phyloP scores from a whole-genome alignment of 352 stramenopile species.

The Lagenidium giganteum region DNA sequence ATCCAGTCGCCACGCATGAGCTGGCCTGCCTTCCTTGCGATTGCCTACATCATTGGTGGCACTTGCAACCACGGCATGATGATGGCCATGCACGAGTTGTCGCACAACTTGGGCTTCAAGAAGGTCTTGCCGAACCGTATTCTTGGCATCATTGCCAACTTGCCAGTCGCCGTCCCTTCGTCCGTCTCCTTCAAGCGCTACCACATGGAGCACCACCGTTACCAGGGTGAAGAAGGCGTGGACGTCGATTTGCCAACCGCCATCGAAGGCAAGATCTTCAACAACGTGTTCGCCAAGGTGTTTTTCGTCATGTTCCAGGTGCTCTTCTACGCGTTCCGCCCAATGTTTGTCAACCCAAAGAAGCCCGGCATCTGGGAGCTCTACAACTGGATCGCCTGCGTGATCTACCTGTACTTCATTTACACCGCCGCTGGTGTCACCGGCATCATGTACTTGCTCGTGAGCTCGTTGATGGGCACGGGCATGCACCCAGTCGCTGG shows the following conservation, averaged over 20 bases:
- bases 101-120: constrained; percentile 96
- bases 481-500: constrained; percentile 94
- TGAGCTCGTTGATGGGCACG: constrained; percentile 88
- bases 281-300: constrained; percentile 83
- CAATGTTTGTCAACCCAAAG: constrained; percentile 92
- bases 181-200: constrained; percentile 95
- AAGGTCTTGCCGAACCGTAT: constrained; percentile 86
- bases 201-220: constrained; percentile 97
- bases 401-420: constrained; percentile 85
- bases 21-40: constrained; percentile 49
- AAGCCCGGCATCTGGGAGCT: constrained; percentile 76
- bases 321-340: constrained; percentile 92
- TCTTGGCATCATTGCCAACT: constrained; percentile 91
- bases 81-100: constrained; percentile 95
- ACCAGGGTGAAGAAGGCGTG: constrained; percentile 91
- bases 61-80: constrained; percentile 94
- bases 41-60: constrained; percentile 87
- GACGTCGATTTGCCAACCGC: constrained; percentile 94
- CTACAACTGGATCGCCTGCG: constrained; percentile 79
- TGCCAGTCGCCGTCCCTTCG: constrained; percentile 90
- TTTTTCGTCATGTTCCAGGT: constrained; percentile 92
- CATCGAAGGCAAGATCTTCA: constrained; percentile 89
- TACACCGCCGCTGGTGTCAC: constrained; percentile 71
- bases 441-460: constrained; percentile 91
- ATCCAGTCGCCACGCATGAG: constrained; percentile 57